Evolutionary conservation across 1,139 yeast species (phyloP).

Genomic region (Hansenula anomala): DNA sequence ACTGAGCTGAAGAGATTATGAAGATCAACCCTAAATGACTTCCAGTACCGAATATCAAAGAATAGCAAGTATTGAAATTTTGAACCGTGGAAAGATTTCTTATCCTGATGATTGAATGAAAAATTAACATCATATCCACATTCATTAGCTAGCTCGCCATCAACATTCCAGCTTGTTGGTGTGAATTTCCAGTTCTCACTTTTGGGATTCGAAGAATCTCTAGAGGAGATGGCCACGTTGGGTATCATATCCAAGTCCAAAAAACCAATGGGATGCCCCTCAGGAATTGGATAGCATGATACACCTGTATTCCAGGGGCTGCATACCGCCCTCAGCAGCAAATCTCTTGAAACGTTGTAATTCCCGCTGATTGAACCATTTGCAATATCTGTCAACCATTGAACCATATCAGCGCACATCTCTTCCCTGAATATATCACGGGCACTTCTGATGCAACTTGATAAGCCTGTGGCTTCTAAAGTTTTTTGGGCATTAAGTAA

Average conservation of each 20-base stretch:
- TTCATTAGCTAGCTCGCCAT: conserved; percentile 35
- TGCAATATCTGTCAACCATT: conserved; percentile 61
- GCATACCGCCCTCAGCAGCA: conserved; percentile 51
- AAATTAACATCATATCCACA: conserved; percentile 40
- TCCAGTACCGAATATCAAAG: conserved; percentile 73
- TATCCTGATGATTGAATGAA: conserved; percentile 22
- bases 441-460: conserved; percentile 60
- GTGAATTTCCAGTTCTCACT: conserved; percentile 31
- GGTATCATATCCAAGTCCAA: conserved; percentile 17
- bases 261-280: conserved; percentile 4
- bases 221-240: conserved; percentile 15
- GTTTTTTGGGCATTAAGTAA: conserved; percentile 50
- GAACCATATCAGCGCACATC: conserved; percentile 67
- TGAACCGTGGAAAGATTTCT: conserved; percentile 50
- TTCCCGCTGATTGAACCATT: conserved; percentile 51
- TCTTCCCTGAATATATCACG: conserved; percentile 78
- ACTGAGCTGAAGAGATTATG: conserved; percentile 70
- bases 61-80: conserved; percentile 72
- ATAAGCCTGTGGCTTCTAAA: conserved; percentile 56
- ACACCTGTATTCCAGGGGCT: conserved; percentile 53
- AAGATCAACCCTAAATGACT: conserved; percentile 51
- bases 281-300: conserved; percentile 1
- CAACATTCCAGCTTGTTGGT: conserved; percentile 34
- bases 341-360: conserved; percentile 41
- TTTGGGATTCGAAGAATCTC: conserved; percentile 7